A percentile compares a stretch with the other conserved stretches of the same genome.
Evolutionary conservation across 345 rosid genomes (phyloP).

Genomic region (Rhizophora apiculata): DNA sequence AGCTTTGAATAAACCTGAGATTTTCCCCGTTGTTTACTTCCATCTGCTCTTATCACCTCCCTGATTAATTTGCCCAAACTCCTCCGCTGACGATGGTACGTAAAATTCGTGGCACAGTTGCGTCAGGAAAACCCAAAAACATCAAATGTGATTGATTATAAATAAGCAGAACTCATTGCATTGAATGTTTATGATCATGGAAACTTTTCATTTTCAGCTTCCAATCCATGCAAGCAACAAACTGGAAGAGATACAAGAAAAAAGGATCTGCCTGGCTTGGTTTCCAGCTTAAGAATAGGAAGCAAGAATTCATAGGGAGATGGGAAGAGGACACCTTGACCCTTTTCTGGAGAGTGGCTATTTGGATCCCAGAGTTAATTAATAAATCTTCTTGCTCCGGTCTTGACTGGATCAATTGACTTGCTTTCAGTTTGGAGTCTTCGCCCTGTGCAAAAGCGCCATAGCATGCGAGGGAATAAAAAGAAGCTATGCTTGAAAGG

Average conservation of each 20-base stretch:
- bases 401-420: slow-evolving; percentile 4
- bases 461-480: background rate
- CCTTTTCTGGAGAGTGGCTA: slow-evolving; percentile 24
- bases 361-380: slow-evolving; percentile 14
- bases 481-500: too few relatives aligned
- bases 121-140: background rate
- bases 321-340: slow-evolving; percentile 22
- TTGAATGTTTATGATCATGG: slow-evolving; percentile 46
- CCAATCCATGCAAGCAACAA: slow-evolving; percentile 48
- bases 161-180: slow-evolving; percentile 48
- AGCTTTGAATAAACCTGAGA: too few relatives aligned
- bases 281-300: background rate
- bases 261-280: background rate
- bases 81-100: too few relatives aligned
- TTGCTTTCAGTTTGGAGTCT: background rate
- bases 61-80: too few relatives aligned
- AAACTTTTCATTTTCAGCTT: slow-evolving; percentile 49
- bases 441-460: background rate
- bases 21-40: too few relatives aligned
- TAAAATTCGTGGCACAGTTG: too few relatives aligned
- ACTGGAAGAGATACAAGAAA: background rate
- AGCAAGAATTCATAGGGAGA: background rate
- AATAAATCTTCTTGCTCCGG: background rate
- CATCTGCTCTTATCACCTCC: too few relatives aligned
- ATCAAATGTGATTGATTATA: background rate